A percentile compares a stretch with the other conserved stretches of the same genome.
Evolutionary conservation across 768 basidiomycete genomes (phyloP).

Genomic region (Glaciozyma antarctica): DNA sequence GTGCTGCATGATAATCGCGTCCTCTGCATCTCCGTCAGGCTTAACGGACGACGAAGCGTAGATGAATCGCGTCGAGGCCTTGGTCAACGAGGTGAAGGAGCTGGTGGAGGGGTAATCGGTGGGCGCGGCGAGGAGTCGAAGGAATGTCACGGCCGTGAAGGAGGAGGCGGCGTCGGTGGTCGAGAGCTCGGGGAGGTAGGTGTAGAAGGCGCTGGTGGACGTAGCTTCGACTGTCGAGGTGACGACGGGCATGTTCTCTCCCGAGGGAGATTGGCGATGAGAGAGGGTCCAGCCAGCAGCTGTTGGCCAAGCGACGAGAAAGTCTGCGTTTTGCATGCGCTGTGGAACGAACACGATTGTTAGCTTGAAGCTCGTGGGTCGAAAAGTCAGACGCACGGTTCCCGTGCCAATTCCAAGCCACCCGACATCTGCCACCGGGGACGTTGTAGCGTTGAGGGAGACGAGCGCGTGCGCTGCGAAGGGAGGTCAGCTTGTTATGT

Average conservation of each 20-base stretch:
- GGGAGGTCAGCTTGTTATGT: neutral
- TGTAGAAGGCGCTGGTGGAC: neutral
- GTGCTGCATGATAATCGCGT: constrained; percentile 8
- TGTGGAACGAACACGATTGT: neutral
- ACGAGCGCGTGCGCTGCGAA: constrained; percentile 14
- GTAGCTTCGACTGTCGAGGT: neutral
- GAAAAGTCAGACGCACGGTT: neutral
- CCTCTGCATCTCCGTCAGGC: neutral
- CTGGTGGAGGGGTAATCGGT: constrained; percentile 3
- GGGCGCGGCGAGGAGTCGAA: constrained; percentile 1
- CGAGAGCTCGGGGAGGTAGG: constrained; percentile 16
- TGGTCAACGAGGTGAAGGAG: neutral
- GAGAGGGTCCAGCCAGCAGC: constrained; percentile 10
- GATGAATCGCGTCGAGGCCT: neutral
- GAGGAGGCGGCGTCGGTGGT: neutral
- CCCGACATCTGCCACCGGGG: neutral
- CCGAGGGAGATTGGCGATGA: constrained; percentile 5
- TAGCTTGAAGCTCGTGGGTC: neutral
- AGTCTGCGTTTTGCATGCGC: constrained; percentile 24
- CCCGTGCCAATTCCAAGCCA: constrained; percentile 17
- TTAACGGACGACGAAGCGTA: constrained; percentile 6
- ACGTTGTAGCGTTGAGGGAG: constrained; percentile 12
- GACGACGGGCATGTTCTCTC: neutral
- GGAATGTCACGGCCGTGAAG: constrained; percentile 10
- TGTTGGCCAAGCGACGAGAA: constrained; percentile 19